These are phyloP conservation scores for Phytophthora kernoviae DNA, from an alignment of 352 stramenopile genomes.

Conservation along the genomic window DNA sequence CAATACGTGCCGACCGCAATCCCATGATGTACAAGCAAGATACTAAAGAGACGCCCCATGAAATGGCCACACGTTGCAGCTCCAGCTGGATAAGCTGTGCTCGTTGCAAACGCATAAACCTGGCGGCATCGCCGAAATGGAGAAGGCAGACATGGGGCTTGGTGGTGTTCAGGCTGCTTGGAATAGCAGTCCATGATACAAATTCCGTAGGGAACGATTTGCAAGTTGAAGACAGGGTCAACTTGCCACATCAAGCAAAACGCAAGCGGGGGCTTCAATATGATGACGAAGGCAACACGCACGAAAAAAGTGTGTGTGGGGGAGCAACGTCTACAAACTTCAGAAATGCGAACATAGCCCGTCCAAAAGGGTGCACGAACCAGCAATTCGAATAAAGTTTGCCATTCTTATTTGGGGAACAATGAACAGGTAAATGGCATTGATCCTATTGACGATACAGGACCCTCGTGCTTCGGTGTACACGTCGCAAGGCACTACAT, in stretches of 20 bases:
- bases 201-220: constrained; percentile 16
- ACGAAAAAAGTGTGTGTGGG: constrained; percentile 7
- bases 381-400: too few species aligned
- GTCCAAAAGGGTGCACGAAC: not conserved
- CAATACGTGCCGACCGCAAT: constrained; percentile 6
- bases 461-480: not conserved
- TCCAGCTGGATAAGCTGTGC: constrained; percentile 14
- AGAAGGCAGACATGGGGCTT: constrained; percentile 6
- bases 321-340: constrained; percentile 4
- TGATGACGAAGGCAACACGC: constrained; percentile 12
- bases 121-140: not conserved
- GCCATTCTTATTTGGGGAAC: too few species aligned
- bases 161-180: constrained; percentile 8
- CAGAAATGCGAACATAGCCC: not conserved
- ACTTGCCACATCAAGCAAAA: constrained; percentile 11
- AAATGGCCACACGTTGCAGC: constrained; percentile 3
- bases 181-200: constrained; percentile 2
- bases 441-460: not conserved
- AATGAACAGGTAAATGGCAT: too few species aligned
- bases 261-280: constrained; percentile 9
- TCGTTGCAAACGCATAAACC: constrained; percentile 7
- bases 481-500: too few species aligned
- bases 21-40: not conserved
- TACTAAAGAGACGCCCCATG: not conserved
- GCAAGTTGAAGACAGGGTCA: constrained; percentile 17